Conservation (phyloP, 2,329 filamentous ascomycete genomes). For the Fusarium sterilihyphosum region DNA sequence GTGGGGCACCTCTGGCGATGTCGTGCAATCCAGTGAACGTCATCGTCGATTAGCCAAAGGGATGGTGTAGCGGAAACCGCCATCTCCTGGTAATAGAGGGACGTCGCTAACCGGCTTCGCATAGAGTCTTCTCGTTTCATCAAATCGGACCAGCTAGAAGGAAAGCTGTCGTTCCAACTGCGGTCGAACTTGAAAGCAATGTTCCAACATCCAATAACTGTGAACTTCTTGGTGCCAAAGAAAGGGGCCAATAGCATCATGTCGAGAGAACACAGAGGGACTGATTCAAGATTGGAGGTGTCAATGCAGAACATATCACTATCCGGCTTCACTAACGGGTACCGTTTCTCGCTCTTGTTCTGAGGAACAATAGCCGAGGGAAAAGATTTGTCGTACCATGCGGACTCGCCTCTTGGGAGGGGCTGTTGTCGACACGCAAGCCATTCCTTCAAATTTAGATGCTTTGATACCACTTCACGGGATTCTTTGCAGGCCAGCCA, state of each 20-base stretch:
- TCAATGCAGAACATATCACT: background rate
- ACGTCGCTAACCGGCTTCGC: background rate
- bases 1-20: rapidly evolving
- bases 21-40: background rate
- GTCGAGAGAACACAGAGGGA: background rate
- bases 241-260: background rate
- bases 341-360: background rate
- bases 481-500: constrained; percentile 14
- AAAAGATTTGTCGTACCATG: background rate
- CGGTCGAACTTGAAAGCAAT: background rate
- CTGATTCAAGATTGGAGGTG: background rate
- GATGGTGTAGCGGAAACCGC: background rate
- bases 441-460: background rate
- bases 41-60: background rate
- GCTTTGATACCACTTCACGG: background rate
- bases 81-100: background rate
- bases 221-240: background rate
- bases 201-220: background rate
- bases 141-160: rapidly evolving
- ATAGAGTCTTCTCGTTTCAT: rapidly evolving
- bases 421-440: background rate
- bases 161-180: background rate
- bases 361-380: background rate
- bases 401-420: background rate
- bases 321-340: background rate